Evolutionary conservation across 2,329 filamentous ascomycete species (phyloP), one percentile per base, ranked within the genome.

Genomic region (Exophiala mesophila): DNA sequence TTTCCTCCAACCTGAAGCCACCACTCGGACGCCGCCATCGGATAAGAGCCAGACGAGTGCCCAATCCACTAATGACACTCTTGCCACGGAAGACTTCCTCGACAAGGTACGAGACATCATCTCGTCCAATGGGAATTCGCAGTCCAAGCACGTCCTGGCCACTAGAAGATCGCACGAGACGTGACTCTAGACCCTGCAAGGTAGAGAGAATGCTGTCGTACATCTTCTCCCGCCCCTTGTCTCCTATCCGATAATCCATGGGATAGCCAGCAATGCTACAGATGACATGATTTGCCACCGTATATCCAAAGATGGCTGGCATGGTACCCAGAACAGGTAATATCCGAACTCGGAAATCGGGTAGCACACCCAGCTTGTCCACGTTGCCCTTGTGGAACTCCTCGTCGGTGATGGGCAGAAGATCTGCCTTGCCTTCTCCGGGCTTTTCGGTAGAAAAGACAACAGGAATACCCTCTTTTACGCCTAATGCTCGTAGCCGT

Each of bases 261-360:
- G 92, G 92, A 57, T 98, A 98, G 5, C 82, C 85, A 52, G 74
- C 66, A 34, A 97, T 77, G 44, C 80, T 78, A 42, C 94, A 75
- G 52, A 98, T 90, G 46, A 97, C 80, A 60, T 97, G 88, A 64
- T 97, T 98, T 3, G 92, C 92, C 6, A 86, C 79, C 0, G 84
- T 85, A 42, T 96, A 85, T 6, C 92, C 92, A 62, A 98, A 98
- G 1, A 97, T 83, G 2, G 92, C 90, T 0, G 92, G 92, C 89
- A 98, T 96, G 0, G 92, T 98, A 1, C 92, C 92, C 3, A 98
- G 69, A 0, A 98, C 92, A 0, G 92, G 92, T 6, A 98, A 67
- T 44, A 98, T 98, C n/a, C 92, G 77, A 7, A 95, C 87, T 17
- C 92, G 77, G 63, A 98, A 98, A 60, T 95, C 89, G 1, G 89